Conservation (phyloP, 2,329 filamentous ascomycete species). For the Cercospora sesami region DNA sequence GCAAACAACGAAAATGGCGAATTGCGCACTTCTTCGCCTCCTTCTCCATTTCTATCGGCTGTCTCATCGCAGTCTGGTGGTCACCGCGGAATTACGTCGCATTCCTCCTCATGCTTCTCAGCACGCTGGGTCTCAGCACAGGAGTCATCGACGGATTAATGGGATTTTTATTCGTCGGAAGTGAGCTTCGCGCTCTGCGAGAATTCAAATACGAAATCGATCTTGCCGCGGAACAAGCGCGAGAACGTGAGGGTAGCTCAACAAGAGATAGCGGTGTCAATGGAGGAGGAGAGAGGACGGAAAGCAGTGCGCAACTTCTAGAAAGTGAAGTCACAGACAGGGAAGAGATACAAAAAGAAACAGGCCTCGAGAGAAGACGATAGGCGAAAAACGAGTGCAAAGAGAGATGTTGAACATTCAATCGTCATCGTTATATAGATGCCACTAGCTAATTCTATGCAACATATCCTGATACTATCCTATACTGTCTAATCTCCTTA, state of each 20-base stretch:
- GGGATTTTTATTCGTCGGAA: constrained; percentile 80
- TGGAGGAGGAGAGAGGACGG: neutral
- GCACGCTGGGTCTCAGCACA: constrained; percentile 71
- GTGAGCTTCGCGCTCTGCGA: constrained; percentile 76
- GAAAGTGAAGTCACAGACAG: neutral
- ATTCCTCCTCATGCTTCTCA: constrained; percentile 77
- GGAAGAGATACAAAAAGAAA: neutral
- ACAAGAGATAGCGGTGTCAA: neutral
- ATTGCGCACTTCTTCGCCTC: constrained; percentile 71
- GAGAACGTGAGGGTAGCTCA: neutral
- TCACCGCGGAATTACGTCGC: constrained; percentile 71
- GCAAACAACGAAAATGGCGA: constrained; percentile 69
- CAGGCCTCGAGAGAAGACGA: neutral
- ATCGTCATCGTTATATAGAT: neutral
- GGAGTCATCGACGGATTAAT: constrained; percentile 84
- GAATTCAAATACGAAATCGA: constrained; percentile 94
- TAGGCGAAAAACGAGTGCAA: neutral
- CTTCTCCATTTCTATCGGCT: constrained; percentile 67
- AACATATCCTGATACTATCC: neutral
- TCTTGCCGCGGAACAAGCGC: constrained; percentile 57
- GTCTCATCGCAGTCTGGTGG: constrained; percentile 84
- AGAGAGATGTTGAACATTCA: neutral
- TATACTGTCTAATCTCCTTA: neutral
- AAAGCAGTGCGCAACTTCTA: neutral
- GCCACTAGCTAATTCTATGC: neutral